phyloP scores from a whole-genome alignment of 75 land plant genomes.

The Pinus tabuliformis region DNA sequence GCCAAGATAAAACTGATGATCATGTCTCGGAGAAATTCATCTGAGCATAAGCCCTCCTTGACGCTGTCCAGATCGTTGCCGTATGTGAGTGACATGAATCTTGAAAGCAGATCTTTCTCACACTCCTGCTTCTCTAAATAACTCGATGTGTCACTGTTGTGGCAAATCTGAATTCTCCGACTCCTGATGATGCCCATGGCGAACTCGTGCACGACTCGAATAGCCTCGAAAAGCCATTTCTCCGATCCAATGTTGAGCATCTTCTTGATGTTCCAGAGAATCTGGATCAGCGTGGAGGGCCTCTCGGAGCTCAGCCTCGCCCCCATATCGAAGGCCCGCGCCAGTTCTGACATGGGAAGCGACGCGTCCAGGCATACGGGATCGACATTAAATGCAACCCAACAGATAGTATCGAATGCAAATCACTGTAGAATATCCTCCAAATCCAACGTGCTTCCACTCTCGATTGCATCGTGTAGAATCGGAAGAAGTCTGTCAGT shows the following conservation, averaged over 20 bases:
- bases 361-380: slow-evolving; percentile 15
- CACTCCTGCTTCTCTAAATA: not conserved
- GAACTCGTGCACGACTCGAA: slow-evolving; percentile 56
- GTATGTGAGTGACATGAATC: no score
- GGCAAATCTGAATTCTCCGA: not conserved
- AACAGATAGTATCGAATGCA: slow-evolving; percentile 39
- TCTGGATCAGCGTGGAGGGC: slow-evolving; percentile 13
- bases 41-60: no score
- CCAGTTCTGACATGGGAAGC: slow-evolving; percentile 21
- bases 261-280: slow-evolving; percentile 21
- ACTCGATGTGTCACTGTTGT: not conserved
- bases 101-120: slow-evolving; percentile 22
- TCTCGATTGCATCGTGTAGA: slow-evolving; percentile 7
- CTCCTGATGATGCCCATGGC: slow-evolving; percentile 37
- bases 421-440: slow-evolving; percentile 35
- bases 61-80: no score
- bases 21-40: no score
- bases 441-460: slow-evolving; percentile 8
- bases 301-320: slow-evolving; percentile 26
- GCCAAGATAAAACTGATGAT: no score
- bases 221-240: slow-evolving; percentile 18
- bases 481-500: slow-evolving; percentile 16
- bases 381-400: slow-evolving; percentile 24
- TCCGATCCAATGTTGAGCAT: slow-evolving; percentile 51
- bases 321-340: slow-evolving; percentile 61